phyloP scores from a whole-genome alignment of 1,139 yeast genomes.

The Starmera stellimalicola region DNA sequence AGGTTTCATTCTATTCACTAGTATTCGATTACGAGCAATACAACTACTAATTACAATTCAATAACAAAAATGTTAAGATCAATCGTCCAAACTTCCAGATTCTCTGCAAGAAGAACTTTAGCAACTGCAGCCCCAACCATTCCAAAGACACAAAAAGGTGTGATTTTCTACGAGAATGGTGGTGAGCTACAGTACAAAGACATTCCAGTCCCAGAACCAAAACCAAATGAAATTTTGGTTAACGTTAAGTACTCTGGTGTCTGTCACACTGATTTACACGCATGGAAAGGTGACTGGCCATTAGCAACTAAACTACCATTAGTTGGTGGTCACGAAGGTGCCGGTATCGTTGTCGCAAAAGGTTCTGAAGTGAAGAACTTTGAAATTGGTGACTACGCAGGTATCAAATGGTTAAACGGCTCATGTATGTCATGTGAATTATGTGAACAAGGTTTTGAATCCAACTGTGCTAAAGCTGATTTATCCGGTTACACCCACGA shows the following conservation, averaged over 20 bases:
- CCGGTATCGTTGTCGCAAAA: constrained; percentile 52
- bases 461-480: constrained; percentile 52
- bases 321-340: constrained; percentile 69
- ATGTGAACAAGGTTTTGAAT: constrained; percentile 45
- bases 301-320: constrained; percentile 48
- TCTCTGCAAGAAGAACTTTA: constrained; percentile 5
- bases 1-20: no score
- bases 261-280: constrained; percentile 63
- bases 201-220: constrained; percentile 52
- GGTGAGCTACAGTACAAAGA: constrained; percentile 45
- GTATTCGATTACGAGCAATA: no score
- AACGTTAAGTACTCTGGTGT: constrained; percentile 62
- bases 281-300: constrained; percentile 70
- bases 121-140: constrained; percentile 30
- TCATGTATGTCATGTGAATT: constrained; percentile 53
- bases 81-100: background rate
- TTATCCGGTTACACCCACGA: constrained; percentile 62
- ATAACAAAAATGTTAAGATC: background rate
- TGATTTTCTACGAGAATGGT: constrained; percentile 39
- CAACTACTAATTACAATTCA: constrained; percentile 7
- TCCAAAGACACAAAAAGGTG: constrained; percentile 43
- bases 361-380: constrained; percentile 51
- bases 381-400: constrained; percentile 54
- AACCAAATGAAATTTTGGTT: constrained; percentile 49
- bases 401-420: constrained; percentile 59